A percentile compares a stretch with the other conserved stretches of the same genome.
phyloP scores from a whole-genome alignment of 805 yeast species.

The Yamadazyma sp. region DNA sequence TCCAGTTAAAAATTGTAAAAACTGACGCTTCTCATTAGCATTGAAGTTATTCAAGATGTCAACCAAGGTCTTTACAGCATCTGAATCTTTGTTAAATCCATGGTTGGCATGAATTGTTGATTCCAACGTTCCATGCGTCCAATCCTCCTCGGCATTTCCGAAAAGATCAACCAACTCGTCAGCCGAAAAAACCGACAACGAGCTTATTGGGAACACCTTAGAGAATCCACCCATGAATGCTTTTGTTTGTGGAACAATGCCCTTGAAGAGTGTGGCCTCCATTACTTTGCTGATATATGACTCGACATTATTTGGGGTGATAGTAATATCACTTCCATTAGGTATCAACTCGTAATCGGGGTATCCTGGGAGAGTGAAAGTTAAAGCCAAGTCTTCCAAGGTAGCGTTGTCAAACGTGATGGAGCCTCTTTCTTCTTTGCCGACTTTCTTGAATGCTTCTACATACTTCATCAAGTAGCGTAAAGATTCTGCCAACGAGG shows the following conservation, averaged over 20 bases:
- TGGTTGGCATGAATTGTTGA: constrained; percentile 79
- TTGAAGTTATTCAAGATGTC: constrained; percentile 58
- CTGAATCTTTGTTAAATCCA: constrained; percentile 76
- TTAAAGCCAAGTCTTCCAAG: constrained; percentile 56
- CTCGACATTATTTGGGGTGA: constrained; percentile 54
- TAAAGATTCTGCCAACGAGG: constrained; percentile 57
- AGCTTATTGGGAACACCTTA: constrained; percentile 73
- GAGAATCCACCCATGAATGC: constrained; percentile 81
- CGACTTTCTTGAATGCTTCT: constrained; percentile 20
- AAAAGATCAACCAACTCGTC: constrained; percentile 69
- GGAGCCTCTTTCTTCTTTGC: constrained; percentile 13
- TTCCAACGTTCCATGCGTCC: constrained; percentile 65
- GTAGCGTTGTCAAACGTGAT: constrained; percentile 36
- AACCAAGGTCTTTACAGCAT: constrained; percentile 59
- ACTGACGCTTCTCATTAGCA: constrained; percentile 59
- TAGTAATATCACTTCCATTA: constrained; percentile 52
- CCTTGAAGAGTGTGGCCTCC: constrained; percentile 59
- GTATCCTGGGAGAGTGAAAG: constrained; percentile 77
- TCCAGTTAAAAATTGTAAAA: constrained; percentile 87
- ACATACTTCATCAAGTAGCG: constrained; percentile 47
- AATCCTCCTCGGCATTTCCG: constrained; percentile 84
- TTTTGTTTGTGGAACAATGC: constrained; percentile 62
- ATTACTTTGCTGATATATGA: constrained; percentile 56
- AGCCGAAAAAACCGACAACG: constrained; percentile 70
- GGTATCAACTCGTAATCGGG: constrained; percentile 56